A percentile compares a stretch with the other conserved stretches of the same genome.
Evolutionary conservation across 768 basidiomycete species (phyloP).

Genomic region (Mycena floridula): DNA sequence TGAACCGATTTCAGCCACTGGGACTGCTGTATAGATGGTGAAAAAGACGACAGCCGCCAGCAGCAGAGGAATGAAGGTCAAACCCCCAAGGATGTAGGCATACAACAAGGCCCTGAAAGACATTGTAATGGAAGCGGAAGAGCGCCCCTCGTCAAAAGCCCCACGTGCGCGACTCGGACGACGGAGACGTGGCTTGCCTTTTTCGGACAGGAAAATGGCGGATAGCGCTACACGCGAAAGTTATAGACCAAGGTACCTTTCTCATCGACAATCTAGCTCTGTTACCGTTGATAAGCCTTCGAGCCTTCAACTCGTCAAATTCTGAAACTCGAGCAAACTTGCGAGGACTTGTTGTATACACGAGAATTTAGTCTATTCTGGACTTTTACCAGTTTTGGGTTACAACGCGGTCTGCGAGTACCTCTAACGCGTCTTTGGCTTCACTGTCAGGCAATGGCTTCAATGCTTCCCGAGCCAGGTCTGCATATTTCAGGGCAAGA

Average conservation of each 20-base stretch:
- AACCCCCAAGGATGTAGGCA: constrained; percentile 83
- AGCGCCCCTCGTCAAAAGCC: too few relatives aligned
- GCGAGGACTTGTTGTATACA: neutral
- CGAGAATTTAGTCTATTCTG: constrained; percentile 14
- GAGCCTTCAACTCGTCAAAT: too few relatives aligned
- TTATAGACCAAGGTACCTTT: too few relatives aligned
- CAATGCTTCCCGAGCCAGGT: constrained; percentile 69
- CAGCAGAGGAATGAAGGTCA: constrained; percentile 84
- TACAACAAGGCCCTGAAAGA: constrained; percentile 66
- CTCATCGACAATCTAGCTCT: too few relatives aligned
- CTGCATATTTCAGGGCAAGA: constrained; percentile 71
- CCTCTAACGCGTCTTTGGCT: constrained; percentile 69
- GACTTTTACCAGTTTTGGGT: constrained; percentile 53
- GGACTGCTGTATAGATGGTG: constrained; percentile 79
- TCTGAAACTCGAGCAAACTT: neutral
- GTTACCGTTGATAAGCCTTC: too few relatives aligned
- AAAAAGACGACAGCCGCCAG: constrained; percentile 51
- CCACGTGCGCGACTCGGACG: too few relatives aligned
- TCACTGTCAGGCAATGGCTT: constrained; percentile 73
- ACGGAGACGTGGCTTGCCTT: too few relatives aligned
- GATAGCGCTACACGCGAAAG: too few relatives aligned
- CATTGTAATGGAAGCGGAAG: constrained; percentile 41
- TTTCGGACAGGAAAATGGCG: too few relatives aligned
- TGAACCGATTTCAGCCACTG: constrained; percentile 50
- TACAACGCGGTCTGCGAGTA: constrained; percentile 62